A percentile compares a stretch with the other conserved stretches of the same genome.
Conservation (phyloP, 345 rosid species). For the Euphorbia tirucalli region DNA sequence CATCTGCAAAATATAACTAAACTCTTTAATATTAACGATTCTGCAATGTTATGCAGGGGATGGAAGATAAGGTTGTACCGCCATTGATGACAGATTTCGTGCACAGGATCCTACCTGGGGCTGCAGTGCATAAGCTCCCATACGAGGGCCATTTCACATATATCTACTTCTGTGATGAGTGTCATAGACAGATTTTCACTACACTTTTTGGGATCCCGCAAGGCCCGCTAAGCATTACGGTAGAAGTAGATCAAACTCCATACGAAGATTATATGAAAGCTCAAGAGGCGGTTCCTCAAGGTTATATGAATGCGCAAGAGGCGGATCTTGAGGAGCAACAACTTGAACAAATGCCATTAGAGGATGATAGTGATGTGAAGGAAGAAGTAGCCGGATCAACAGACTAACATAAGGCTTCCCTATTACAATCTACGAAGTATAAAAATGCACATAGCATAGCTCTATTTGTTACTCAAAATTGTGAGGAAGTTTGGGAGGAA, state of each 20-base stretch:
- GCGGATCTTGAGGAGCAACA: background rate
- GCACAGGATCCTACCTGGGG: constrained; percentile 63
- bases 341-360: background rate
- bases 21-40: background rate
- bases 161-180: constrained; percentile 59
- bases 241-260: constrained; percentile 30
- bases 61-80: constrained; percentile 71
- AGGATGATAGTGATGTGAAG: constrained; percentile 1
- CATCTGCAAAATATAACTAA: background rate
- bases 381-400: constrained; percentile 13
- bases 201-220: constrained; percentile 60
- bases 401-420: background rate
- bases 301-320: too few relatives aligned
- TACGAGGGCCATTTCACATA: constrained; percentile 72
- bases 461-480: constrained; percentile 12
- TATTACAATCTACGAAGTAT: background rate
- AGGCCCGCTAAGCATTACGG: constrained; percentile 36
- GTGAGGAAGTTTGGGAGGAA: constrained; percentile 3
- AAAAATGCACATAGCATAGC: constrained; percentile 23
- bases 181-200: constrained; percentile 68
- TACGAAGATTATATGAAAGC: constrained; percentile 20
- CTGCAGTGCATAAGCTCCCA: constrained; percentile 68
- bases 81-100: constrained; percentile 67
- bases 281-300: too few relatives aligned
- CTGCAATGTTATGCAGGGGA: constrained; percentile 55